phyloP scores from a whole-genome alignment of 192 early-diverging fungal species.

The Gryganskiella cystojenkinii region DNA sequence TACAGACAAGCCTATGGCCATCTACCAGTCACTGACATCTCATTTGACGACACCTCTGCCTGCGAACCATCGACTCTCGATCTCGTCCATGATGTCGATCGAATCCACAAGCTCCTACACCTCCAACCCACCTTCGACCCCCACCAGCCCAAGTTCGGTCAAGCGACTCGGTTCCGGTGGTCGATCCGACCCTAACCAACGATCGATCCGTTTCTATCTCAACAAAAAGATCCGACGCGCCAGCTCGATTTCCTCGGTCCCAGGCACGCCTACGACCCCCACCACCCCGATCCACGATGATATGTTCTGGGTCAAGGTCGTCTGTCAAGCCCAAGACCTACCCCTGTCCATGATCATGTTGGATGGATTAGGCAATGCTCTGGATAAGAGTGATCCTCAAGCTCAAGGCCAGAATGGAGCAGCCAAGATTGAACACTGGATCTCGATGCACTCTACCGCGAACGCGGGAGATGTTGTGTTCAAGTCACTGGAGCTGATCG shows the following conservation, averaged over 20 bases:
- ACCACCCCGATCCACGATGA: constrained; percentile 40
- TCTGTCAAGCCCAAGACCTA: constrained; percentile 26
- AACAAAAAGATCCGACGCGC: constrained; percentile 59
- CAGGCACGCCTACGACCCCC: constrained; percentile 40
- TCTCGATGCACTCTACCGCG: constrained; percentile 53
- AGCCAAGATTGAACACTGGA: constrained; percentile 40
- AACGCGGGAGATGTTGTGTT: constrained; percentile 58
- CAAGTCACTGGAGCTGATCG: constrained; percentile 62
- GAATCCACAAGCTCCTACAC: constrained; percentile 32
- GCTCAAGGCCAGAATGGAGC: constrained; percentile 27
- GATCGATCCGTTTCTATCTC: constrained; percentile 59
- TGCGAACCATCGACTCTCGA: constrained; percentile 54
- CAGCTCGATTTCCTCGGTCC: constrained; percentile 25
- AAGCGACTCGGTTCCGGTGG: constrained; percentile 38
- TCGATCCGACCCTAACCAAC: constrained; percentile 30
- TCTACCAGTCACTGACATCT: constrained; percentile 63
- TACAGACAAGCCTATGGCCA: constrained; percentile 63
- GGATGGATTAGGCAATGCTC: constrained; percentile 27
- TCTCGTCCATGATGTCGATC: constrained; percentile 53
- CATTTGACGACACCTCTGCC: constrained; percentile 63
- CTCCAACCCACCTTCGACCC: constrained; percentile 37
- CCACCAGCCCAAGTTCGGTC: constrained; percentile 36
- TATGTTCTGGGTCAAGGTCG: constrained; percentile 49
- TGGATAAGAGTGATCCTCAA: constrained; percentile 22
- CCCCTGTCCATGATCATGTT: constrained; percentile 34